Evolutionary conservation across 2,329 filamentous ascomycete species (phyloP).

Genomic region (Aspergillus tubingensis): DNA sequence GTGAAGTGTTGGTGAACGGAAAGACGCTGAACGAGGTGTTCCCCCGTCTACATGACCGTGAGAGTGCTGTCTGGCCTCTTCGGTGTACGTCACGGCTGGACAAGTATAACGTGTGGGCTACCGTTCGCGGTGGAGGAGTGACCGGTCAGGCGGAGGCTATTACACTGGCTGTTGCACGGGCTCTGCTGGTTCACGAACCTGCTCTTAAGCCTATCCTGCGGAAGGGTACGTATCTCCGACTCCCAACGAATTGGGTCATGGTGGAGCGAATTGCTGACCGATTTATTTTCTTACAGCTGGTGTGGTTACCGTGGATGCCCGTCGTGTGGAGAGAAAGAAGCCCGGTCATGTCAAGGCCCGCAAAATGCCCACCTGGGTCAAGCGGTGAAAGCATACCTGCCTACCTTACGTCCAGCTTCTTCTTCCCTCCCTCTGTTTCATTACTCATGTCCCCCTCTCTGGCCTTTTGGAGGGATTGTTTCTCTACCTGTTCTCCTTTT

Average conservation of each 20-base stretch:
- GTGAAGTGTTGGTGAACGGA: constrained; percentile 87
- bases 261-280: constrained; percentile 16
- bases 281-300: constrained; percentile 64
- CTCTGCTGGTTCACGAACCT: constrained; percentile 86
- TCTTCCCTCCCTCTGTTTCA: no score
- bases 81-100: constrained; percentile 79
- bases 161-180: constrained; percentile 85
- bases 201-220: constrained; percentile 83
- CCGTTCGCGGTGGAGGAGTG: constrained; percentile 81
- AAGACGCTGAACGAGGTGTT: constrained; percentile 81
- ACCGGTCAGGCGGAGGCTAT: constrained; percentile 96
- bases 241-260: background rate
- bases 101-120: constrained; percentile 95
- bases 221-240: constrained; percentile 67
- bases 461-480: constrained; percentile 1
- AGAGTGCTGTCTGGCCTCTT: constrained; percentile 90
- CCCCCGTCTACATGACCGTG: constrained; percentile 85
- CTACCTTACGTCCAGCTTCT: no score
- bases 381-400: constrained; percentile 56
- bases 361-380: constrained; percentile 98
- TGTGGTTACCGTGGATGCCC: constrained; percentile 85
- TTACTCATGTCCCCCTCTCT: background rate
- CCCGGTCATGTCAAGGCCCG: constrained; percentile 92
- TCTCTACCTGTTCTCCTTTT: constrained; percentile 20
- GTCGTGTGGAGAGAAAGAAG: constrained; percentile 97